Conservation (phyloP, 1,139 yeast species). For the Saccharomycopsis crataegensis region DNA sequence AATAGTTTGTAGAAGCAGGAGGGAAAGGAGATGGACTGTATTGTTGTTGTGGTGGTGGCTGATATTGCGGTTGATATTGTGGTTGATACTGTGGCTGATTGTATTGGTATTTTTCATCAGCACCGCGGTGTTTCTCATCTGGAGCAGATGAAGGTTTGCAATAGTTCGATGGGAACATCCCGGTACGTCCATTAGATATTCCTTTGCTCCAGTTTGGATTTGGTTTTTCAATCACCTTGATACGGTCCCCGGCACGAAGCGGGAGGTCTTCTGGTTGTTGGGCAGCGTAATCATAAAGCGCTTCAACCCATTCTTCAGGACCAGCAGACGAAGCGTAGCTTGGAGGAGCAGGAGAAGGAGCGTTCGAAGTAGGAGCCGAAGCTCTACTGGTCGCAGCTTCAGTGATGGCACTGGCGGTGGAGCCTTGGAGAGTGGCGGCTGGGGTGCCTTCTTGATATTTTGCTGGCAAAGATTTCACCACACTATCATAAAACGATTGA, state of each 20-base stretch:
- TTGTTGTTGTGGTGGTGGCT: slow-evolving; percentile 35
- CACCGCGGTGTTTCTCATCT: slow-evolving; percentile 1
- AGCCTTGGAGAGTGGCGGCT: slow-evolving; percentile 36
- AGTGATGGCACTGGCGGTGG: slow-evolving; percentile 18
- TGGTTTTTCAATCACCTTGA: slow-evolving; percentile 64
- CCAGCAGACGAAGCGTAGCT: slow-evolving; percentile 8
- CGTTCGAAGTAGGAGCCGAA: slow-evolving; percentile 22
- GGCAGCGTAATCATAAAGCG: slow-evolving; percentile 61
- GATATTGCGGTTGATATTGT: slow-evolving; percentile 23
- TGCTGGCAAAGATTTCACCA: slow-evolving; percentile 49
- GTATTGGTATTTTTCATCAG: slow-evolving; percentile 25
- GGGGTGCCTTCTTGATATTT: slow-evolving; percentile 49
- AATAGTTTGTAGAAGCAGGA: slow-evolving; percentile 40
- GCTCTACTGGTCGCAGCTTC: background rate
- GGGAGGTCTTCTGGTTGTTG: slow-evolving; percentile 69
- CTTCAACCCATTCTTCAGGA: slow-evolving; percentile 44
- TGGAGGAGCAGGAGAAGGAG: slow-evolving; percentile 20
- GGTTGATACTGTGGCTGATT: slow-evolving; percentile 30
- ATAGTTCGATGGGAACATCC: slow-evolving; percentile 88
- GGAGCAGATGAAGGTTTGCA: slow-evolving; percentile 43
- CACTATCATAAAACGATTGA: slow-evolving; percentile 45
- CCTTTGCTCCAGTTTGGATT: slow-evolving; percentile 95
- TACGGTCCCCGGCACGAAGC: slow-evolving; percentile 57
- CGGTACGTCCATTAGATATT: slow-evolving; percentile 46
- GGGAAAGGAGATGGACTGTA: slow-evolving; percentile 45